These are phyloP conservation scores for Auricularia sp. DNA, from an alignment of 768 basidiomycete species.

Conservation along the genomic window DNA sequence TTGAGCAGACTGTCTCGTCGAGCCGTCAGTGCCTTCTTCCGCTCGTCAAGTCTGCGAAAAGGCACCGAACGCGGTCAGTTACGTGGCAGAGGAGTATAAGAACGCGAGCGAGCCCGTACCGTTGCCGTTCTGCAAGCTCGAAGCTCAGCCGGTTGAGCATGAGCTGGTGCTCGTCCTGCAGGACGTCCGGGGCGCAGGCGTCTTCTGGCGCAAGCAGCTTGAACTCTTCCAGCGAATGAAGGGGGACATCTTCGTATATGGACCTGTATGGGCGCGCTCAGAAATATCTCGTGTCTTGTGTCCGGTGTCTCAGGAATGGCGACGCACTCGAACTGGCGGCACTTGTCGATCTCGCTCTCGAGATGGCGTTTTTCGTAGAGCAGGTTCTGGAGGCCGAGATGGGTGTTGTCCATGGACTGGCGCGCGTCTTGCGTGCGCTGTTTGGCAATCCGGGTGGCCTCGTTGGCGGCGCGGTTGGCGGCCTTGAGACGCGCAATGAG, in stretches of 20 bases:
- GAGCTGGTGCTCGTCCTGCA: slow-evolving; percentile 66
- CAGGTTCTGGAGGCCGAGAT: slow-evolving; percentile 77
- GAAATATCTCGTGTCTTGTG: not conserved
- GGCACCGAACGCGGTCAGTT: not conserved
- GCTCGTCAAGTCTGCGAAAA: slow-evolving; percentile 4
- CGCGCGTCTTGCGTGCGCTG: slow-evolving; percentile 63
- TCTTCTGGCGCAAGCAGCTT: slow-evolving; percentile 56
- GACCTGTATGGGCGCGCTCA: slow-evolving; percentile 38
- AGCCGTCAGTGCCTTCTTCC: slow-evolving; percentile 52
- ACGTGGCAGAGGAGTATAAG: not conserved
- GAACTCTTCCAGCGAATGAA: slow-evolving; percentile 65
- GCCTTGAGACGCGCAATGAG: slow-evolving; percentile 74
- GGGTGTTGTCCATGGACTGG: slow-evolving; percentile 83
- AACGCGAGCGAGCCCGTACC: slow-evolving; percentile 36
- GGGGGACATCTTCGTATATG: slow-evolving; percentile 77
- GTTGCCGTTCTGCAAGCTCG: slow-evolving; percentile 78
- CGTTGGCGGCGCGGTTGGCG: slow-evolving; percentile 64
- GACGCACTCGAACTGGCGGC: slow-evolving; percentile 81
- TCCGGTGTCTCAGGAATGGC: not conserved
- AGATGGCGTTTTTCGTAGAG: slow-evolving; percentile 84
- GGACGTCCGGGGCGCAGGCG: slow-evolving; percentile 47
- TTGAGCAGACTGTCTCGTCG: slow-evolving; percentile 74
- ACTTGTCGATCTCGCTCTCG: slow-evolving; percentile 86
- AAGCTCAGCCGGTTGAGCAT: slow-evolving; percentile 84
- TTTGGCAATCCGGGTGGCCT: slow-evolving; percentile 53